Evolutionary conservation across 1,284 basidiomycete genomes (phyloP).

Genomic region (Ceratobasidium sp.): DNA sequence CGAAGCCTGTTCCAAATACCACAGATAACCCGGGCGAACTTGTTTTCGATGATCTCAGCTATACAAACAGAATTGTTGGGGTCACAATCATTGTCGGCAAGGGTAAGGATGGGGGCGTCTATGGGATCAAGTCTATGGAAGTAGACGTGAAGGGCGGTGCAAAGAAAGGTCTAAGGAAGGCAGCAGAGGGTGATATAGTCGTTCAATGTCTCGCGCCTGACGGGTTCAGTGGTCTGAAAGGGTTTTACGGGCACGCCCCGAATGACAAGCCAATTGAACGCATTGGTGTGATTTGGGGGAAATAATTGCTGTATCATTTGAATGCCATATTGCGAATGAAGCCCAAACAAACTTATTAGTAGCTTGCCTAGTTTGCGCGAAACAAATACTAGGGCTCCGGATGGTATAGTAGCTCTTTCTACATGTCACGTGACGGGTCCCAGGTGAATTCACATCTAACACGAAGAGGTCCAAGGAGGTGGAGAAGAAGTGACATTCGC

Average conservation of each 20-base stretch:
- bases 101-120: background rate
- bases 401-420: no score
- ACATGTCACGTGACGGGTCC: no score
- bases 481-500: no score
- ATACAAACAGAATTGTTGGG: background rate
- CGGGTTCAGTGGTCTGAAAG: slow-evolving; percentile 16
- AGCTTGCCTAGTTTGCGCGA: no score
- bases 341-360: background rate
- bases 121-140: slow-evolving; percentile 13
- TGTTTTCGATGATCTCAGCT: background rate
- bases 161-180: background rate
- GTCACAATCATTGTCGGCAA: background rate
- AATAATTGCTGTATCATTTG: background rate
- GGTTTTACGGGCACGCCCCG: slow-evolving; percentile 20
- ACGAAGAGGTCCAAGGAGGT: no score
- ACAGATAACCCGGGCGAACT: background rate
- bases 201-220: slow-evolving; percentile 7
- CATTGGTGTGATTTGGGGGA: slow-evolving; percentile 28
- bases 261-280: background rate
- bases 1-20: background rate
- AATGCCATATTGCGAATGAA: background rate
- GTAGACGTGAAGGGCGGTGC: background rate
- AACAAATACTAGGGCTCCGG: no score
- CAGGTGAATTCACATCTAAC: no score
- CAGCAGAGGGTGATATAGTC: background rate